Conservation (phyloP, 2,329 filamentous ascomycete species). For the Cercospora citrullina region DNA sequence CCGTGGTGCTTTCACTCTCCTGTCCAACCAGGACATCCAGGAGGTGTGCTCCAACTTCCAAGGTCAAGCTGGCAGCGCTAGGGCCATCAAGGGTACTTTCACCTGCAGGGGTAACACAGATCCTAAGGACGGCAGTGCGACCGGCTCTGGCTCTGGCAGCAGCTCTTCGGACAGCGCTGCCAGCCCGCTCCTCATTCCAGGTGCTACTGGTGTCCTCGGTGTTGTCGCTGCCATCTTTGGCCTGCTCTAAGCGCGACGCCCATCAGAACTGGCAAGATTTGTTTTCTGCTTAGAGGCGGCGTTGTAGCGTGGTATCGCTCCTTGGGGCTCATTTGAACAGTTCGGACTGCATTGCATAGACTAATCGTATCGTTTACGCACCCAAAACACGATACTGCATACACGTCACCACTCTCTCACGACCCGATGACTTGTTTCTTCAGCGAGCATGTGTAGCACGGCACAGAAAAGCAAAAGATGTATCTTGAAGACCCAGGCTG, state of each 20-base stretch:
- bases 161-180: constrained; percentile 41
- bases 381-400: constrained; percentile 23
- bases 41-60: constrained; percentile 46
- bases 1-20: constrained; percentile 53
- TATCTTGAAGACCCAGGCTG: background rate
- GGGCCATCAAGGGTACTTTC: constrained; percentile 48
- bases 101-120: constrained; percentile 43
- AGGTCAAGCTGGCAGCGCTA: constrained; percentile 41
- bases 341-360: constrained; percentile 36
- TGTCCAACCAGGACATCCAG: constrained; percentile 47
- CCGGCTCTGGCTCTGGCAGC: constrained; percentile 30
- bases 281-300: constrained; percentile 27
- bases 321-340: constrained; percentile 28
- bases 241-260: constrained; percentile 42
- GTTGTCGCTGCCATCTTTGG: constrained; percentile 51
- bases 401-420: constrained; percentile 24
- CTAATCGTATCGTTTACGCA: constrained; percentile 37
- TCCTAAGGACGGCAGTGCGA: constrained; percentile 40
- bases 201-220: constrained; percentile 48
- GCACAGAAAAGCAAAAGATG: constrained; percentile 17
- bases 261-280: constrained; percentile 18
- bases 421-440: constrained; percentile 24
- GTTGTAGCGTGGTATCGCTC: constrained; percentile 24
- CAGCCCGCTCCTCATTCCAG: constrained; percentile 44
- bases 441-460: constrained; percentile 23